Conservation (phyloP, 129 eudicot genomes). For the Escallonia rubra region DNA sequence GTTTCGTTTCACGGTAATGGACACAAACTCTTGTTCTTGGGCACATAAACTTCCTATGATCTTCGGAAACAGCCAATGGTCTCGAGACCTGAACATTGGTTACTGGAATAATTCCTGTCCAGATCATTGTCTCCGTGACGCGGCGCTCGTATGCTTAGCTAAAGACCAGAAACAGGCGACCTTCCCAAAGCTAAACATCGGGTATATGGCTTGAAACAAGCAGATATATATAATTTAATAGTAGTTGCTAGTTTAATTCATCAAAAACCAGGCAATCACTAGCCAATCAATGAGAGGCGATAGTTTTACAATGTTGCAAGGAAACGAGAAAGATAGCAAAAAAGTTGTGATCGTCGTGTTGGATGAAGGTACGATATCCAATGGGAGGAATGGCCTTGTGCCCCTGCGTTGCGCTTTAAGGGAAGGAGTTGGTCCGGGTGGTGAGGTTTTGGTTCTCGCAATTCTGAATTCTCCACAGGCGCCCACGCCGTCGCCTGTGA, state of each 20-base stretch:
- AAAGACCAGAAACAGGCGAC: background rate
- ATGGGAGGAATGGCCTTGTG: slow-evolving; percentile 16
- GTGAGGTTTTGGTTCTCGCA: slow-evolving; percentile 38
- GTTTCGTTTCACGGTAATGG: no score
- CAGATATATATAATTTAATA: no score
- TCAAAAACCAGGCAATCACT: background rate
- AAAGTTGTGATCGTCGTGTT: slow-evolving; percentile 34
- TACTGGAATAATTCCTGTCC: no score
- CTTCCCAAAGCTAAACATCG: background rate
- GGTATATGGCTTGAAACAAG: no score
- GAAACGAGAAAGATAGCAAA: background rate
- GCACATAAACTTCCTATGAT: background rate
- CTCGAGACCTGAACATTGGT: background rate
- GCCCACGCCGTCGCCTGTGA: slow-evolving; percentile 23
- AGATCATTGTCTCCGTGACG: no score
- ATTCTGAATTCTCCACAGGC: slow-evolving; percentile 14
- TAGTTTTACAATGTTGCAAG: background rate
- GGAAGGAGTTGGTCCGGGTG: slow-evolving; percentile 19
- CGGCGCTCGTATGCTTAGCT: background rate
- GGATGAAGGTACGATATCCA: slow-evolving; percentile 31
- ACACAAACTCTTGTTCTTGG: background rate
- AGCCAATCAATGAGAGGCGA: background rate
- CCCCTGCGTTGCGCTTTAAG: slow-evolving; percentile 31
- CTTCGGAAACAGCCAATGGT: background rate
- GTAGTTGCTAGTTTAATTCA: background rate